A percentile compares a stretch with the other conserved stretches of the same genome.
Conservation (phyloP, 2,329 filamentous ascomycete genomes). For the Pseudogymnoascus sp. region DNA sequence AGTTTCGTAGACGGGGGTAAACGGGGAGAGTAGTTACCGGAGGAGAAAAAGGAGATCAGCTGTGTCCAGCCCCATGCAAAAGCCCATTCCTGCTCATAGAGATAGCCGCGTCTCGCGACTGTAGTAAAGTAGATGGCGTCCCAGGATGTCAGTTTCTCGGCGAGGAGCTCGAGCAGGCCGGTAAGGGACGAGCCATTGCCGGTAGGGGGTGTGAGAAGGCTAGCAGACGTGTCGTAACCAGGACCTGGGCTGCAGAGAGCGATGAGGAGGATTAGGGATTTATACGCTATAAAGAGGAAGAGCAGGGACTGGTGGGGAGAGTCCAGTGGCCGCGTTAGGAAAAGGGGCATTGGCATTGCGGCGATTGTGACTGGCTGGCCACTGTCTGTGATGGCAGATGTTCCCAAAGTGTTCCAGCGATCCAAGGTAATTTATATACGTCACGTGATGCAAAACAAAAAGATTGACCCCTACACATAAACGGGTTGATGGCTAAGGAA, state of each 20-base stretch:
- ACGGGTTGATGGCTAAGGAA: background rate
- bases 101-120: slow-evolving; percentile 53
- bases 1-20: background rate
- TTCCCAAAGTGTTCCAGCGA: background rate
- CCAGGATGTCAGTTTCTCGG: slow-evolving; percentile 61
- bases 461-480: background rate
- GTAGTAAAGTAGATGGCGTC: slow-evolving; percentile 72
- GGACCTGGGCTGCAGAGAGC: slow-evolving; percentile 50
- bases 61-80: slow-evolving; percentile 54
- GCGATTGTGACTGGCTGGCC: background rate
- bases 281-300: slow-evolving; percentile 44
- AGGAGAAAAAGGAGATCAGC: slow-evolving; percentile 29
- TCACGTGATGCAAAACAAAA: background rate
- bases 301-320: slow-evolving; percentile 2
- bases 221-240: slow-evolving; percentile 72
- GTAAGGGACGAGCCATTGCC: background rate
- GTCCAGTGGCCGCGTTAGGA: background rate
- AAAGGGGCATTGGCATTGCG: background rate
- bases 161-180: slow-evolving; percentile 17
- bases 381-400: background rate
- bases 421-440: background rate
- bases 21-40: slow-evolving; percentile 16
- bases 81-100: slow-evolving; percentile 81
- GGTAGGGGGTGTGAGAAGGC: slow-evolving; percentile 37
- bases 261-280: slow-evolving; percentile 56